Conservation (phyloP, 768 basidiomycete genomes). For the Kondoa subrosea region DNA sequence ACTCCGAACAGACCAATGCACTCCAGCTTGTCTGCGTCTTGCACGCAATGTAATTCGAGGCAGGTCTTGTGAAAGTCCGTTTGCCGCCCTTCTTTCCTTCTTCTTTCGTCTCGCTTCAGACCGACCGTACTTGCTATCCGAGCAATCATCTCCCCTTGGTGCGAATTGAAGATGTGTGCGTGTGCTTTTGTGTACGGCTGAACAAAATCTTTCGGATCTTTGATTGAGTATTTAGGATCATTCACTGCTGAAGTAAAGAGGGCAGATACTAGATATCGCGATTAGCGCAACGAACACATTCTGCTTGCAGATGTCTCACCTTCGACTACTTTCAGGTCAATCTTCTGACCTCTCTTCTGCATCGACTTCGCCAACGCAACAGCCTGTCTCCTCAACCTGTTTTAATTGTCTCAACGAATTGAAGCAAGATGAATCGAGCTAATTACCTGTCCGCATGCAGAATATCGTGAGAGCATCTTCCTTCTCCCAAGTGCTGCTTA, state of each 20-base stretch:
- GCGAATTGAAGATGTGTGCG: neutral
- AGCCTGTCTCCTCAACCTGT: neutral
- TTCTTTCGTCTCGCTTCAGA: slow-evolving; percentile 1
- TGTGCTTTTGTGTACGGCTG: neutral
- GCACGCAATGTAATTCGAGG: slow-evolving; percentile 18
- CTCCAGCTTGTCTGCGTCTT: slow-evolving; percentile 20
- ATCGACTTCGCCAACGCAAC: neutral
- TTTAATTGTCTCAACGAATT: no score
- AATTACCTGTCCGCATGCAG: slow-evolving; percentile 4
- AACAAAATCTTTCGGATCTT: slow-evolving; percentile 4
- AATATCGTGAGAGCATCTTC: neutral
- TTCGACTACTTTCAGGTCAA: slow-evolving; percentile 1
- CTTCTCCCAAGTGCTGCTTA: neutral
- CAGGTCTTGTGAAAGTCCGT: slow-evolving; percentile 12
- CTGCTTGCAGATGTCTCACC: neutral
- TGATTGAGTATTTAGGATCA: slow-evolving; percentile 1
- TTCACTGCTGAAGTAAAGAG: neutral
- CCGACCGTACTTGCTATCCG: neutral
- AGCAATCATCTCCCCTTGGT: slow-evolving; percentile 1
- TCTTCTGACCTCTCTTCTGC: neutral
- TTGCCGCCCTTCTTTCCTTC: slow-evolving; percentile 1
- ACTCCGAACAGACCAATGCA: slow-evolving; percentile 1
- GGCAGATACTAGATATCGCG: neutral
- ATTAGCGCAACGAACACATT: neutral
- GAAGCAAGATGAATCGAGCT: no score